Conservation (phyloP, 148 eudicot genomes). For the Chenopodium album region DNA sequence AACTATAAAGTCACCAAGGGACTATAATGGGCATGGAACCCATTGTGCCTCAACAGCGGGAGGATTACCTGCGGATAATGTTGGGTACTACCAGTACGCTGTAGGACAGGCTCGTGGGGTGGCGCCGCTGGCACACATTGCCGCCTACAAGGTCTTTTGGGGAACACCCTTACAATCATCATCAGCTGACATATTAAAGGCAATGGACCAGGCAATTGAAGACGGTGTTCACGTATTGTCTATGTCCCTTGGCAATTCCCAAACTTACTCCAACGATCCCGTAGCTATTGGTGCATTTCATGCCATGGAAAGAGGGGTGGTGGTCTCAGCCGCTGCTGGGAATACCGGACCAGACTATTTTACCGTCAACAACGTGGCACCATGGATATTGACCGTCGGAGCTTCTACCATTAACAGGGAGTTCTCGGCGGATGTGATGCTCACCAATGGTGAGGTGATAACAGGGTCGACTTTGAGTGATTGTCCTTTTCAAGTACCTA, state of each 20-base stretch:
- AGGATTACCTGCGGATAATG: constrained; percentile 42
- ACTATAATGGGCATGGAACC: constrained; percentile 71
- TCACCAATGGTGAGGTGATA: constrained; percentile 61
- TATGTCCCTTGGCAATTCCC: constrained; percentile 26
- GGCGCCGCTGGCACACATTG: constrained; percentile 66
- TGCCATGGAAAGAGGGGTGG: constrained; percentile 41
- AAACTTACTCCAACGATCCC: constrained; percentile 43
- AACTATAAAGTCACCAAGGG: constrained; percentile 55
- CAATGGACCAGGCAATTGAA: constrained; percentile 46
- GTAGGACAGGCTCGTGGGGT: constrained; percentile 64
- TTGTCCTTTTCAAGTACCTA: constrained; percentile 23
- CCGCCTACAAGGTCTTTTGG: constrained; percentile 69
- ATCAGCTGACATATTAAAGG: constrained; percentile 47
- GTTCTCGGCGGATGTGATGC: constrained; percentile 68
- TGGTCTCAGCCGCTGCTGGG: constrained; percentile 50
- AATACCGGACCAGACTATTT: constrained; percentile 69
- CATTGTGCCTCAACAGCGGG: constrained; percentile 76
- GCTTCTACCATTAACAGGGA: constrained; percentile 77
- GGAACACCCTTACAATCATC: background rate
- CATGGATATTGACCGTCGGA: constrained; percentile 82
- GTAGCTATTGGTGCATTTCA: constrained; percentile 56
- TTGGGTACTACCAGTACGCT: constrained; percentile 55
- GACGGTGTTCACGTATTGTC: constrained; percentile 59
- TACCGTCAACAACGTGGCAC: constrained; percentile 73
- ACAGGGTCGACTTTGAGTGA: constrained; percentile 53